Conservation (phyloP, 2,329 filamentous ascomycete species). For the Alternaria gansuensis region DNA sequence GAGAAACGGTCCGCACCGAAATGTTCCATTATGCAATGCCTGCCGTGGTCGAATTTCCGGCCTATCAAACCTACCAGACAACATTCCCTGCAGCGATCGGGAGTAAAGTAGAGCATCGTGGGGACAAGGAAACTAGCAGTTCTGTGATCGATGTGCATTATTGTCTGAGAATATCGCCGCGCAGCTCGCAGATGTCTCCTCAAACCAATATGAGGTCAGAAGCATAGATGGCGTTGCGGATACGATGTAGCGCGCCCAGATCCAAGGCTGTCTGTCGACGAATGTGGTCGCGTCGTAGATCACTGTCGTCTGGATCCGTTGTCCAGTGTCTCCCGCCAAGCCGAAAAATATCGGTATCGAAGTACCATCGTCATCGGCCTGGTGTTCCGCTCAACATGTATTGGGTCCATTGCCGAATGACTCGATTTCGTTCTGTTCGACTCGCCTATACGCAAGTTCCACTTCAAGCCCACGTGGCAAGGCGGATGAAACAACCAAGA, state of each 20-base stretch:
- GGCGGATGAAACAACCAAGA: slow-evolving; percentile 10
- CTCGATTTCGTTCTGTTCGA: slow-evolving; percentile 9
- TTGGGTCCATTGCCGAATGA: slow-evolving; percentile 1
- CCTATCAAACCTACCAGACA: slow-evolving; percentile 5
- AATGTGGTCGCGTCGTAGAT: slow-evolving; percentile 1
- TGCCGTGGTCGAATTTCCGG: slow-evolving; percentile 4
- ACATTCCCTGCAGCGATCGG: slow-evolving; percentile 8
- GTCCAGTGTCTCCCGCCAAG: neutral
- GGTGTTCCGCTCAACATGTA: neutral
- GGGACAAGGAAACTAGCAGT: neutral
- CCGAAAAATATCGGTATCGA: neutral
- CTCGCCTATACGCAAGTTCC: slow-evolving; percentile 9
- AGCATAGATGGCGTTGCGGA: neutral
- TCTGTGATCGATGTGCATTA: neutral
- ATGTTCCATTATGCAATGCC: slow-evolving; percentile 9
- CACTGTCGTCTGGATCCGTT: slow-evolving; percentile 2
- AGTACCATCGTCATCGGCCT: slow-evolving; percentile 4
- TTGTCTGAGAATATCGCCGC: neutral
- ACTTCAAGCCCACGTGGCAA: slow-evolving; percentile 4
- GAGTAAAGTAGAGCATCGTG: slow-evolving; percentile 3
- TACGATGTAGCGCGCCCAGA: slow-evolving; percentile 1
- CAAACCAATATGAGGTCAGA: neutral
- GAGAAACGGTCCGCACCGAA: slow-evolving; percentile 10
- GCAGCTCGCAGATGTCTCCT: slow-evolving; percentile 5
- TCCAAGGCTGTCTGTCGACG: neutral